phyloP scores from a whole-genome alignment of 139 green algal genomes.

The Coccomyxa sp. region DNA sequence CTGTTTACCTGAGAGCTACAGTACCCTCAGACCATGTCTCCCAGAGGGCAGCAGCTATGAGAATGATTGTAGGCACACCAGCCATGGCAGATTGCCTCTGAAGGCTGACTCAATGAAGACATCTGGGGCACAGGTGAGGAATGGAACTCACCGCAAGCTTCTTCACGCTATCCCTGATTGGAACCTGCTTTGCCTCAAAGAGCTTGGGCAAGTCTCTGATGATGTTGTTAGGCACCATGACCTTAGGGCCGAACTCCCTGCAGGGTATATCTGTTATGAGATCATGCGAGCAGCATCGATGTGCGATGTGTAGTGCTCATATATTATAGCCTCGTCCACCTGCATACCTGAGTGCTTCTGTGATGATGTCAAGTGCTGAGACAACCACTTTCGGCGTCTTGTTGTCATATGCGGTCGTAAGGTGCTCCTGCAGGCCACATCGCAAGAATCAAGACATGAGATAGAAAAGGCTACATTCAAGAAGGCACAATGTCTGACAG shows the following conservation, averaged over 20 bases:
- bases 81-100: background rate
- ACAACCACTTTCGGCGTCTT: constrained; percentile 91
- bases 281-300: background rate
- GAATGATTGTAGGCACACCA: background rate
- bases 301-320: background rate
- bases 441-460: background rate
- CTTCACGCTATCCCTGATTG: constrained; percentile 80
- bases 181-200: constrained; percentile 84
- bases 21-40: background rate
- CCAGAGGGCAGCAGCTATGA: background rate
- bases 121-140: background rate
- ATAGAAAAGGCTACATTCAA: background rate
- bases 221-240: constrained; percentile 75
- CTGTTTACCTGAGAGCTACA: no score
- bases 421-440: constrained; percentile 31
- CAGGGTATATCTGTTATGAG: no score
- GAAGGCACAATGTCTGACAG: background rate
- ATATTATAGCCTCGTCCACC: background rate
- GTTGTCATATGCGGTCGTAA: constrained; percentile 66
- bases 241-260: constrained; percentile 72
- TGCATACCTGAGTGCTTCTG: constrained; percentile 45
- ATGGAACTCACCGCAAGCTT: constrained; percentile 55
- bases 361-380: constrained; percentile 65
- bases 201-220: constrained; percentile 78
- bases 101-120: background rate